Conservation (phyloP, 2,329 filamentous ascomycete genomes). For the Trichoderma sp. region DNA sequence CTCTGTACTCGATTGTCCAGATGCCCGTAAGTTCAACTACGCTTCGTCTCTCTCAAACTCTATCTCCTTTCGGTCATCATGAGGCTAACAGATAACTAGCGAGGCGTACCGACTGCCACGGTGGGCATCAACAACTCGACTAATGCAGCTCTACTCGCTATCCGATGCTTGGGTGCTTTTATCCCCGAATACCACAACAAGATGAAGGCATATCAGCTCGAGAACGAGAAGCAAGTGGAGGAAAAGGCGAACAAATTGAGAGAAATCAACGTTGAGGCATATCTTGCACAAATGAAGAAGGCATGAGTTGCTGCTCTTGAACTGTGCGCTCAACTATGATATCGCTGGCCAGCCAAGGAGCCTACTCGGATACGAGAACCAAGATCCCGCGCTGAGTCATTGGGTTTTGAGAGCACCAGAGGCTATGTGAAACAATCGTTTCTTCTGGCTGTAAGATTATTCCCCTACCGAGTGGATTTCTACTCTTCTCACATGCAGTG, state of each 20-base stretch:
- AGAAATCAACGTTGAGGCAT: slow-evolving; percentile 54
- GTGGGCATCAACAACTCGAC: slow-evolving; percentile 79
- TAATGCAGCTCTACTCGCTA: slow-evolving; percentile 70
- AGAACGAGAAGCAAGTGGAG: slow-evolving; percentile 62
- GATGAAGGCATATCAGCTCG: slow-evolving; percentile 59
- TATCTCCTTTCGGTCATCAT: slow-evolving; percentile 33
- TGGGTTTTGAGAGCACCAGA: no score
- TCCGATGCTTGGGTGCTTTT: slow-evolving; percentile 61
- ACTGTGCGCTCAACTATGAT: not conserved
- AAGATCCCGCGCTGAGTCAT: not conserved
- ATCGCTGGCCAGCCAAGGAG: not conserved
- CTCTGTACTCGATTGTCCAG: slow-evolving; percentile 69
- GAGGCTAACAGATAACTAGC: slow-evolving; percentile 14
- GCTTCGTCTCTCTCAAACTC: not conserved
- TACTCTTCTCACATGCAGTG: not conserved
- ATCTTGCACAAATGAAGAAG: slow-evolving; percentile 42
- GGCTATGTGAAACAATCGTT: no score
- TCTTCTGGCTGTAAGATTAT: no score
- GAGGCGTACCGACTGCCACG: slow-evolving; percentile 69
- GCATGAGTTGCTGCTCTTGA: slow-evolving; percentile 21
- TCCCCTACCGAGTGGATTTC: not conserved
- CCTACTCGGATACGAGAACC: not conserved
- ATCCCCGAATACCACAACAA: slow-evolving; percentile 54
- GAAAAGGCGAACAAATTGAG: slow-evolving; percentile 58
- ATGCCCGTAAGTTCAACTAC: slow-evolving; percentile 57